Base-by-base conservation (phyloP, 164 flowering plant species). In the Tetrastigma voinierianum region DNA sequence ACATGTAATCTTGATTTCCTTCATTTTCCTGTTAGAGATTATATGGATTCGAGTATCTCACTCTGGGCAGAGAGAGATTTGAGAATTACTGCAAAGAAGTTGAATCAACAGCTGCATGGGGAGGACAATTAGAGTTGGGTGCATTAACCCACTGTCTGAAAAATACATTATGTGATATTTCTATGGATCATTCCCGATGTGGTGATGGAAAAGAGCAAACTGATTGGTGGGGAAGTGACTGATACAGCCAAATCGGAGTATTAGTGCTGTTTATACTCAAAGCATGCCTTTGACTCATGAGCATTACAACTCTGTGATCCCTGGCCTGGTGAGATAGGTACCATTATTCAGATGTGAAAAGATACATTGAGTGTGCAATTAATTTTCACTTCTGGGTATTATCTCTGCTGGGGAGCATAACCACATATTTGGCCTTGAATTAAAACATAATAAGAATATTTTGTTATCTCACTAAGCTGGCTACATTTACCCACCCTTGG, bases 181-280 rank as follows among this genome's bases (percentile, higher is more conserved):
- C 90, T 96, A 5, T n/a, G 97, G 97, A 21, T 91, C 91, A 43
- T 92, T 87, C 73, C 97, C 99, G 93, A 92, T 75, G 94, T 92
- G 51, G 97, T 92, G 79, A 90, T 95, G 97, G 99, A 97, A 24
- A 89, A 89, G 78, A 92, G 74, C 87, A 81, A 72, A 62, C 83
- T 12, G 73, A 76, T n/a, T 4, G 49, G 59, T 15, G 73, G 65
- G 14, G 6, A 0, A 7, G n/a, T n/a, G n/a, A 56, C 66, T 53
- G 76, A 61, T 23, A 73, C 75, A 7, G 66, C 79, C 18, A n/a
- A 67, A 69, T 57, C 66, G 80, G 11, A 84, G 86, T 53, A 82
- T 95, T 61, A 81, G n/a, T 70, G 89, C 71, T 92, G 17, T 90
- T 88, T 97, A 1, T 90, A 87, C 70, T 97, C 90, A 64, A 77